Evolutionary conservation across 345 rosid genomes (phyloP).

Genomic region (Camelina hispida): DNA sequence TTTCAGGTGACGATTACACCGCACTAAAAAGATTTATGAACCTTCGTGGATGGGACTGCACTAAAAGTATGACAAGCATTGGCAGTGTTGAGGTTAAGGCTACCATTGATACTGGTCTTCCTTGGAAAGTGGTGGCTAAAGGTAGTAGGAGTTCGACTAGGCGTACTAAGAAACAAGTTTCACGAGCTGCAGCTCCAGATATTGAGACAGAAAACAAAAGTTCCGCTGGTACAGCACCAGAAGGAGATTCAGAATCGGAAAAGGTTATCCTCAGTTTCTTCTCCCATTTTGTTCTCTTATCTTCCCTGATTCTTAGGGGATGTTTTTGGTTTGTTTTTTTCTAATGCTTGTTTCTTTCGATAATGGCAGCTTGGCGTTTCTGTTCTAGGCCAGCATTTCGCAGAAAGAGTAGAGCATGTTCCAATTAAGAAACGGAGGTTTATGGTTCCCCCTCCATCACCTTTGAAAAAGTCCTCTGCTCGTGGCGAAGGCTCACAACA

Average conservation of each 20-base stretch:
- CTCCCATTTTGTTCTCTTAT: too few species aligned
- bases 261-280: slow-evolving; percentile 46
- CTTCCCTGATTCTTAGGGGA: too few species aligned
- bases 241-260: slow-evolving; percentile 52
- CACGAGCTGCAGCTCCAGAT: slow-evolving; percentile 36
- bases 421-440: slow-evolving; percentile 62
- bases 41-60: slow-evolving; percentile 39
- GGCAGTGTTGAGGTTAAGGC: slow-evolving; percentile 46
- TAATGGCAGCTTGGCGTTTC: slow-evolving; percentile 60
- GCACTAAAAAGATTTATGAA: too few species aligned
- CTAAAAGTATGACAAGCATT: slow-evolving; percentile 50
- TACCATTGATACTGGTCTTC: slow-evolving; percentile 28
- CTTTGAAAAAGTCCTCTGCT: slow-evolving; percentile 33
- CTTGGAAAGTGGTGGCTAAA: slow-evolving; percentile 56
- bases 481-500: slow-evolving; percentile 35
- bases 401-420: slow-evolving; percentile 52
- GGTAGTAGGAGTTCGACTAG: slow-evolving; percentile 32
- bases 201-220: slow-evolving; percentile 40
- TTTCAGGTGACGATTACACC: slow-evolving; percentile 15
- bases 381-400: slow-evolving; percentile 55
- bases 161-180: slow-evolving; percentile 47
- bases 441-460: slow-evolving; percentile 42
- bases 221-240: slow-evolving; percentile 21
- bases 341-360: slow-evolving; percentile 6
- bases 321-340: neutral